Conservation (phyloP, 2,329 filamentous ascomycete species). For the Podosphaera fusca region DNA sequence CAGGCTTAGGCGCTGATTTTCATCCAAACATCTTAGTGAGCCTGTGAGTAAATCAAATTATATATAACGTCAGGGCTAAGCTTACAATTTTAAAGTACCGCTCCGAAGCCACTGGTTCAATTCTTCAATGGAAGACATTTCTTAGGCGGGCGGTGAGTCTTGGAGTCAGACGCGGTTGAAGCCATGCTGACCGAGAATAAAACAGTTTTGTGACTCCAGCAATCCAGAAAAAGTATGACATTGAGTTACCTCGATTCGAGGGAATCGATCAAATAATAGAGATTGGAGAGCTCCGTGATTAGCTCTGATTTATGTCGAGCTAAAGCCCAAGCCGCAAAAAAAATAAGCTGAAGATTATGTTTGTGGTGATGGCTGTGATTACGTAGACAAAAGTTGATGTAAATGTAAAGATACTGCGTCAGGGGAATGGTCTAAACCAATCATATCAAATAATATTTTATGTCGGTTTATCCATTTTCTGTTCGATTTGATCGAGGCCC, state of each 20-base stretch:
- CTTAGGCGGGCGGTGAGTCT: conserved; percentile 51
- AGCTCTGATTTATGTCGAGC: too few relatives aligned
- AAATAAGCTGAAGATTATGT: too few relatives aligned
- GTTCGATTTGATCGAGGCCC: too few relatives aligned
- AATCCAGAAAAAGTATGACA: conserved; percentile 64
- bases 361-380: too few relatives aligned
- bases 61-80: neutral
- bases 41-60: conserved; percentile 19
- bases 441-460: too few relatives aligned
- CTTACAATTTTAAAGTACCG: conserved; percentile 26
- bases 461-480: too few relatives aligned
- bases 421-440: too few relatives aligned
- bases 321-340: too few relatives aligned
- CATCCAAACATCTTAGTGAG: conserved; percentile 64
- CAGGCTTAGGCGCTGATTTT: conserved; percentile 58
- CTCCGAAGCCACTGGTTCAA: conserved; percentile 73
- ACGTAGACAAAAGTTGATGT: too few relatives aligned
- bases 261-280: conserved; percentile 82
- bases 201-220: conserved; percentile 52
- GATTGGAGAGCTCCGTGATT: conserved; percentile 20
- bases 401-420: too few relatives aligned
- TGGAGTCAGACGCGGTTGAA: neutral
- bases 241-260: conserved; percentile 63
- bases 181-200: neutral
- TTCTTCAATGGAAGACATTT: conserved; percentile 79